Conservation (phyloP, 2,329 filamentous ascomycete genomes). For the Fusarium tjaetaba region DNA sequence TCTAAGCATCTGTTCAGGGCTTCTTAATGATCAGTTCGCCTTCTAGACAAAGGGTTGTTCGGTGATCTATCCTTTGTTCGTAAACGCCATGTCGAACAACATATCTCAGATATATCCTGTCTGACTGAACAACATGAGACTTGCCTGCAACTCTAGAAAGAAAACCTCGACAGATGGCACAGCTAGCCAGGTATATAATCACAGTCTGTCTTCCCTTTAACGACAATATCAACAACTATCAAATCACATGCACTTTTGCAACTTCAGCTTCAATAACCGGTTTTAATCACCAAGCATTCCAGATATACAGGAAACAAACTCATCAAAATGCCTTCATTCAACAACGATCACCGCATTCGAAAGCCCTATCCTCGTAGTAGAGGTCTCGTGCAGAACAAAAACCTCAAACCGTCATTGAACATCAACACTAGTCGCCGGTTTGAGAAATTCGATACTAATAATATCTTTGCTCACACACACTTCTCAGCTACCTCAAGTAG, state of each 20-base stretch:
- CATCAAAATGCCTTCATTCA: background rate
- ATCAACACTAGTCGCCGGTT: background rate
- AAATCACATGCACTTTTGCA: background rate
- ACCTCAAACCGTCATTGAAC: background rate
- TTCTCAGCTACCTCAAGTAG: background rate
- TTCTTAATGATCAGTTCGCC: accelerated
- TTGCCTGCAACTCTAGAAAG: background rate
- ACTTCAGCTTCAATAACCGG: background rate
- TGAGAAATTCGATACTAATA: background rate
- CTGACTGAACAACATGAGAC: background rate
- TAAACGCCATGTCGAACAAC: background rate
- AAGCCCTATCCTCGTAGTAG: background rate
- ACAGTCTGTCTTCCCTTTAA: background rate
- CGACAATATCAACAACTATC: background rate
- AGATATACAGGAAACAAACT: background rate
- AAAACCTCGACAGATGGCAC: background rate
- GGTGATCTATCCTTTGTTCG: background rate
- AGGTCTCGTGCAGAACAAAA: background rate
- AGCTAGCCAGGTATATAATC: background rate
- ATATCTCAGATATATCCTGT: background rate
- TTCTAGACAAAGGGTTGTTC: background rate
- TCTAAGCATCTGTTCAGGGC: too few species aligned
- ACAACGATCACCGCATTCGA: background rate
- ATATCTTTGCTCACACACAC: background rate
- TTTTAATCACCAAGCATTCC: background rate